Evolutionary conservation across 1,139 yeast genomes (phyloP).

Genomic region (Suhomyces kunorum): DNA sequence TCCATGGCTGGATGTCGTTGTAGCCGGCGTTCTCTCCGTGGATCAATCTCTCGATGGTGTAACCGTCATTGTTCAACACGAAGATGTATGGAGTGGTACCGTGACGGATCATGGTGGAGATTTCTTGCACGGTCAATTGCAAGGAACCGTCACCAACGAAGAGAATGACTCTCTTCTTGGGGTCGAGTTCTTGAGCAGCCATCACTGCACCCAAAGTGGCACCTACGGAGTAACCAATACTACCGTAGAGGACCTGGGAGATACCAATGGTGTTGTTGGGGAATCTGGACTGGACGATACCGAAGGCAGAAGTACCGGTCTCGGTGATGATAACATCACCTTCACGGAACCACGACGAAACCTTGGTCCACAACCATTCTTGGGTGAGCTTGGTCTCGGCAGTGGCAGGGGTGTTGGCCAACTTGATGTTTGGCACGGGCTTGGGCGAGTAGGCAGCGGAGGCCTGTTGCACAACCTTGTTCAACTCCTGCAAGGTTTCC

Average conservation of each 20-base stretch:
- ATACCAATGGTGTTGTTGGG: constrained; percentile 40
- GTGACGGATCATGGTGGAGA: constrained; percentile 77
- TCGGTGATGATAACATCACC: constrained; percentile 42
- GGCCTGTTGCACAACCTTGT: constrained; percentile 36
- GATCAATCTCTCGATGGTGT: constrained; percentile 85
- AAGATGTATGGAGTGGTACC: constrained; percentile 67
- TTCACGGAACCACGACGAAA: constrained; percentile 35
- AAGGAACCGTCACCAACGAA: constrained; percentile 91
- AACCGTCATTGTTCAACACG: constrained; percentile 85
- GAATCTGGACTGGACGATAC: constrained; percentile 39
- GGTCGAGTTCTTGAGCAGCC: constrained; percentile 63
- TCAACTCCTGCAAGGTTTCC: constrained; percentile 56
- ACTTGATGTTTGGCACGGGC: constrained; percentile 49
- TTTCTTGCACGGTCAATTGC: constrained; percentile 85
- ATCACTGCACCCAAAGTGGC: constrained; percentile 34
- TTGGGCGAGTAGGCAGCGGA: constrained; percentile 41
- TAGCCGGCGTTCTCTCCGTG: constrained; percentile 78
- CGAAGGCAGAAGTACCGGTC: constrained; percentile 47
- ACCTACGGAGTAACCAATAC: constrained; percentile 36
- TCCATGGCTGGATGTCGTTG: constrained; percentile 84
- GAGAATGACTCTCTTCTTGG: constrained; percentile 69
- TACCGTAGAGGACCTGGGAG: constrained; percentile 40
- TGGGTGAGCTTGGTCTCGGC: constrained; percentile 28
- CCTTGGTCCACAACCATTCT: constrained; percentile 39
- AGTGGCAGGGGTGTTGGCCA: constrained; percentile 31